Evolutionary conservation across 495 filamentous ascomycete species (phyloP), one percentile per base, ranked within the genome.

Genomic region (Penicillium verhagenii): DNA sequence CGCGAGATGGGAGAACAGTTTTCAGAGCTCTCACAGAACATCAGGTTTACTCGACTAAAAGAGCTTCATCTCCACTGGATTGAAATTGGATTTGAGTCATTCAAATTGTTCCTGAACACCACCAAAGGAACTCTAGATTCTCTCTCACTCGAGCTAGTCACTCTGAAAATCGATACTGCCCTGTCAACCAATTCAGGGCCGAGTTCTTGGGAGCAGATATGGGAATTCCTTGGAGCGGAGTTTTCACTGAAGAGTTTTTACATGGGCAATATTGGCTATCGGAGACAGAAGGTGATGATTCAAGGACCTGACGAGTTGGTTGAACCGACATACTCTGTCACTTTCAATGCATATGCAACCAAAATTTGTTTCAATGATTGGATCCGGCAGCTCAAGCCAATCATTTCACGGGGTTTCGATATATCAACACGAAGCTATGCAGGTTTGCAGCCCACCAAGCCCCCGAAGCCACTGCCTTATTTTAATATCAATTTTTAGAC

Each of bases 11-110:
- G 6, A 46, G 37, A 39, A 39, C n/a, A 44, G 10, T 24, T 44
- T 25, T 23, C 9, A n/a, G 24, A 43, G 14, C 20, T 49, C 16
- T 42, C 18, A 20, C 11, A 33, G 8, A 33, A n/a, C 3, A 24
- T 29, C 9, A 18, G 11, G 9, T 49, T 54, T 25, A 54, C 25
- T 28, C 52, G 16, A 16, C 37, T 54, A 2, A 48, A 33, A 49
- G 44, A 48, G 24, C 52, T 54, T 16, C 52, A 54, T 42, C 35
- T 54, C 6, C 44, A 54, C 19, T 20, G 19, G 39, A 20, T 42
- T 20, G 16, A 20, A 21, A 42, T 42, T 23, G 3, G 19, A 20
- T 21, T 42, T 40, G 4, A 40, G 29, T 23, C 39, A 9, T 19
- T 20, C n/a, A 47, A 39, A 51, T 54, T 21, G 21, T 18, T 29